A percentile compares a stretch with the other conserved stretches of the same genome.
Evolutionary conservation across 1,284 basidiomycete species (phyloP).

Genomic region (Taiwanofungus camphoratus): DNA sequence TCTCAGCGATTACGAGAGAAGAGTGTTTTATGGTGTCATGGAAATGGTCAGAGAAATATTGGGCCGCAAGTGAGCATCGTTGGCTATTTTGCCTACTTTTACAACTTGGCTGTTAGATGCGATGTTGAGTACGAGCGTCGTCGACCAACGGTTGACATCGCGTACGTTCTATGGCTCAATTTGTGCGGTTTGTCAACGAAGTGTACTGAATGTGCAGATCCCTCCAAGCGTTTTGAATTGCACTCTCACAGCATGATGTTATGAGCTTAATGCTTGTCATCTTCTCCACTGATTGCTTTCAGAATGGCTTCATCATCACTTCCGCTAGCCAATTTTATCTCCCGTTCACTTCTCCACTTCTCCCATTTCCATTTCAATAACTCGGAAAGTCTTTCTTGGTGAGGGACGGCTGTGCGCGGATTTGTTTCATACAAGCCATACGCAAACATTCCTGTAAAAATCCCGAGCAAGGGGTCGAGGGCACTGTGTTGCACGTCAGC

Average conservation of each 20-base stretch:
- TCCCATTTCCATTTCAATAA: slow-evolving; percentile 59
- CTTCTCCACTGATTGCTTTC: slow-evolving; percentile 9
- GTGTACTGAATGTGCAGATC: no score
- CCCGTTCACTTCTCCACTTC: slow-evolving; percentile 23
- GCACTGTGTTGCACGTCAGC: slow-evolving; percentile 31
- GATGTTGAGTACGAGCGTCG: no score
- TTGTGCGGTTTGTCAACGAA: no score
- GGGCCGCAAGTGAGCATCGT: slow-evolving; percentile 8
- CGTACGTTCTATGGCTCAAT: no score
- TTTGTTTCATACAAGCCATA: slow-evolving; percentile 83
- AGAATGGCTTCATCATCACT: slow-evolving; percentile 14
- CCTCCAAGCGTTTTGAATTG: no score
- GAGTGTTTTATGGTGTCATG: slow-evolving; percentile 65
- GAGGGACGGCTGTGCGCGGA: slow-evolving; percentile 67
- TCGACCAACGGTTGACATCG: no score
- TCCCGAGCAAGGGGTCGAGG: slow-evolving; percentile 70
- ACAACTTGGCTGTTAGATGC: no score
- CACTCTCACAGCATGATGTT: no score
- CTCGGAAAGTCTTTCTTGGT: slow-evolving; percentile 57
- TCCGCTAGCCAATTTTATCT: slow-evolving; percentile 6
- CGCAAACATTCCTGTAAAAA: slow-evolving; percentile 80
- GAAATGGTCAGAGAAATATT: slow-evolving; percentile 47
- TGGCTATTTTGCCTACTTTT: no score
- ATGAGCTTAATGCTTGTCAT: slow-evolving; percentile 9
- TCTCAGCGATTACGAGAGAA: slow-evolving; percentile 42